Conservation (phyloP, 768 basidiomycete genomes). For the Lactifluus hygrophoroides region DNA sequence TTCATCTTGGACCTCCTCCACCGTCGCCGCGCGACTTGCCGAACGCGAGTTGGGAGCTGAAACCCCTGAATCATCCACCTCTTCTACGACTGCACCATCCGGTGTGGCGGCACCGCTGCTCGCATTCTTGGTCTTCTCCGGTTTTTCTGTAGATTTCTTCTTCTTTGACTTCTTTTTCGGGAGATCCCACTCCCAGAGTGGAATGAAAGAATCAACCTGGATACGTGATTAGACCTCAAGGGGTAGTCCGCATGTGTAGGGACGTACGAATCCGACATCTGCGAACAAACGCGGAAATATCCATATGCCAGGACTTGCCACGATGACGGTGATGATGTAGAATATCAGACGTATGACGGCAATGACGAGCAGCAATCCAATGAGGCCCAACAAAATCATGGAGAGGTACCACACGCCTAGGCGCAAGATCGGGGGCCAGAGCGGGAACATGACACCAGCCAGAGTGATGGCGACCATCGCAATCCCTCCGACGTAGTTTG, state of each 20-base stretch:
- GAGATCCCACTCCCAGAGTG: constrained; percentile 93
- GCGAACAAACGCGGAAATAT: constrained; percentile 97
- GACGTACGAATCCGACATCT: constrained; percentile 94
- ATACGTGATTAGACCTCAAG: neutral
- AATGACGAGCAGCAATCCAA: constrained; percentile 85
- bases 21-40: constrained; percentile 25
- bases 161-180: constrained; percentile 60
- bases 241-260: neutral
- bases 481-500: constrained; percentile 82
- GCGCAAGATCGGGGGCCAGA: constrained; percentile 92
- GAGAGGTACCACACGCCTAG: constrained; percentile 95
- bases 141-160: constrained; percentile 47
- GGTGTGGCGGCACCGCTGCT: constrained; percentile 28
- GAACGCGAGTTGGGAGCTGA: constrained; percentile 30
- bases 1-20: constrained; percentile 29
- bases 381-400: constrained; percentile 76
- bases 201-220: constrained; percentile 97
- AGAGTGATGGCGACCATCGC: constrained; percentile 92
- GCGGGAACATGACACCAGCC: constrained; percentile 97
- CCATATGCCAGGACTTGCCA: constrained; percentile 90
- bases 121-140: constrained; percentile 36
- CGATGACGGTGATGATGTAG: constrained; percentile 86
- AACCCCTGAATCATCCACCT: constrained; percentile 30
- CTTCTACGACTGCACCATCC: constrained; percentile 35
- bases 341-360: constrained; percentile 88